phyloP scores from a whole-genome alignment of 1,284 basidiomycete genomes.

The Megacollybia platyphylla region DNA sequence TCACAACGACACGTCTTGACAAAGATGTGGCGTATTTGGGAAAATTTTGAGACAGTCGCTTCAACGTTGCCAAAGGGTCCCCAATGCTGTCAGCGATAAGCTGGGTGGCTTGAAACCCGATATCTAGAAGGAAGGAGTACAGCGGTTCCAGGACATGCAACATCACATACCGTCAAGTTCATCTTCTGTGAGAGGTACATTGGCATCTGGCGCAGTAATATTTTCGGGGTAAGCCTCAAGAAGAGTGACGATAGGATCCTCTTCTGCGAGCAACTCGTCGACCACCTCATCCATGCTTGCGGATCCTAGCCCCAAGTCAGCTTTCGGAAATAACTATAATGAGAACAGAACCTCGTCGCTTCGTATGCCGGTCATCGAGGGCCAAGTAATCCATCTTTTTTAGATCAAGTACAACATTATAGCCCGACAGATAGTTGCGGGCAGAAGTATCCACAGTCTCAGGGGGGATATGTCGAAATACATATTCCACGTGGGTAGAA shows the following conservation, averaged over 20 bases:
- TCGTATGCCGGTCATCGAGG: constrained; percentile 65
- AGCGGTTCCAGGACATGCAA: background rate
- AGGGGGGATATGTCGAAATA: constrained; percentile 59
- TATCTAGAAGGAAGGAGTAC: constrained; percentile 23
- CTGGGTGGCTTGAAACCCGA: constrained; percentile 65
- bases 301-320: constrained; percentile 1
- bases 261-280: constrained; percentile 11
- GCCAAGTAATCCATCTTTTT: constrained; percentile 98
- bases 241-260: constrained; percentile 34
- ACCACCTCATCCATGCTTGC: constrained; percentile 12
- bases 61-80: constrained; percentile 46
- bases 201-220: constrained; percentile 30
- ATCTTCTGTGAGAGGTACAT: constrained; percentile 44
- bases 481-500: constrained; percentile 48
- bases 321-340: background rate
- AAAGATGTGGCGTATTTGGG: constrained; percentile 72
- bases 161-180: constrained; percentile 29
- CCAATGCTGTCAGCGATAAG: constrained; percentile 51
- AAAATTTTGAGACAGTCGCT: constrained; percentile 75
- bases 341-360: constrained; percentile 11
- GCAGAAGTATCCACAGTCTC: constrained; percentile 8
- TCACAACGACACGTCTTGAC: constrained; percentile 49
- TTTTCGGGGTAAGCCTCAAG: constrained; percentile 46
- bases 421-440: constrained; percentile 63
- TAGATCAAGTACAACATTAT: constrained; percentile 83